These are phyloP conservation scores for Mycena capillaripes DNA, from an alignment of 768 basidiomycete genomes.

Conservation along the genomic window DNA sequence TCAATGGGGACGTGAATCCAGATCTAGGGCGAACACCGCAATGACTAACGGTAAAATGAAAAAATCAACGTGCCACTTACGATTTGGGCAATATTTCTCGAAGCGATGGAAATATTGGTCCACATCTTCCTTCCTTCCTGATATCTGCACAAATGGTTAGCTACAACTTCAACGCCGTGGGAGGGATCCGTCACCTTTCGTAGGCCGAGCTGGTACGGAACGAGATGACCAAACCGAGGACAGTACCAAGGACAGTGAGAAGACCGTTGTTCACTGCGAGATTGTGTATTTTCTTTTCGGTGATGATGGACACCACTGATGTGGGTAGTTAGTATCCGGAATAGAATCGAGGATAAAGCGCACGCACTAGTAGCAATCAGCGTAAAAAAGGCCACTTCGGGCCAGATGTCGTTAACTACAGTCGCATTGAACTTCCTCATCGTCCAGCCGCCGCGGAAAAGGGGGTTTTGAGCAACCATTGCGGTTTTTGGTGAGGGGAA, in stretches of 20 bases:
- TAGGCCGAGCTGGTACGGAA: constrained; percentile 83
- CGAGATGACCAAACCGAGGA: constrained; percentile 78
- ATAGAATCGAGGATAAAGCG: not conserved
- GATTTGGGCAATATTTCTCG: constrained; percentile 67
- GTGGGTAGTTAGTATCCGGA: not conserved
- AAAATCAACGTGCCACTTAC: constrained; percentile 51
- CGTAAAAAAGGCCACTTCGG: constrained; percentile 73
- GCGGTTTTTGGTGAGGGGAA: not conserved
- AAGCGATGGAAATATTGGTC: constrained; percentile 71
- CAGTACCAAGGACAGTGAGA: constrained; percentile 80
- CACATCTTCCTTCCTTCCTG: constrained; percentile 81
- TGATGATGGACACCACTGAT: constrained; percentile 28
- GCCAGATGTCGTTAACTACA: constrained; percentile 76
- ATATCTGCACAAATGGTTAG: constrained; percentile 54
- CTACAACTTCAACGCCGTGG: not conserved
- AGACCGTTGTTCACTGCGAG: constrained; percentile 44
- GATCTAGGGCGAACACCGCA: constrained; percentile 47
- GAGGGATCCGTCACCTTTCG: constrained; percentile 59
- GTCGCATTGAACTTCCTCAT: constrained; percentile 57
- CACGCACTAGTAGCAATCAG: constrained; percentile 67
- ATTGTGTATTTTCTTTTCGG: constrained; percentile 25
- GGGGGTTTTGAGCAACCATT: constrained; percentile 47
- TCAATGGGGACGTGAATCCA: constrained; percentile 70
- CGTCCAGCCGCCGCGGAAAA: constrained; percentile 47
- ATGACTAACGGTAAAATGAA: not conserved